Conservation (phyloP, 2,329 filamentous ascomycete species). For the Aspergillus jensenii region DNA sequence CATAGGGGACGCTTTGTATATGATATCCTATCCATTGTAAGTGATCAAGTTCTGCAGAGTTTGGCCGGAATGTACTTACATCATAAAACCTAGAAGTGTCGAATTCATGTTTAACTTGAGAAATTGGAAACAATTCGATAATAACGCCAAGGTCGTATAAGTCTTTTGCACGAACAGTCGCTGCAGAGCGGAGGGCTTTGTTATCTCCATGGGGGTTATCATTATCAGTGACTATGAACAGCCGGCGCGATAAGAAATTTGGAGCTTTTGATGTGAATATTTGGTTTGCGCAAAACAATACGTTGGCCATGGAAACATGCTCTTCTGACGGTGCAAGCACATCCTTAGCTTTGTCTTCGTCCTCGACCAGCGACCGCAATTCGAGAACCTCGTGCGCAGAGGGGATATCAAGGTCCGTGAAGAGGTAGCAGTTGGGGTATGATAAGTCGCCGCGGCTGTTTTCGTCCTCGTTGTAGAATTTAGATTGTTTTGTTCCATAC, state of each 20-base stretch:
- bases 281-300: conserved; percentile 93
- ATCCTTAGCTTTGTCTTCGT: conserved; percentile 68
- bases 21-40: conserved; percentile 67
- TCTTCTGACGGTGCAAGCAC: conserved; percentile 70
- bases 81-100: conserved; percentile 88
- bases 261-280: conserved; percentile 93
- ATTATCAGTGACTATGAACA: conserved; percentile 97
- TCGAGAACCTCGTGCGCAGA: conserved; percentile 82
- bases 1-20: conserved; percentile 72
- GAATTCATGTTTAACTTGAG: conserved; percentile 68
- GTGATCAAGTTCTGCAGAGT: conserved; percentile 1
- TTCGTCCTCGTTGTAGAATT: conserved; percentile 68
- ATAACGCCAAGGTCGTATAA: conserved; percentile 88
- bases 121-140: conserved; percentile 92
- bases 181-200: conserved; percentile 71
- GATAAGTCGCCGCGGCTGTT: conserved; percentile 57
- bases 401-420: conserved; percentile 84
- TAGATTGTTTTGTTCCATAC: conserved; percentile 84
- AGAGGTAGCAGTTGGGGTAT: conserved; percentile 90
- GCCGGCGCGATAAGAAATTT: conserved; percentile 85
- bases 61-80: conserved; percentile 49
- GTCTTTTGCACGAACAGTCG: conserved; percentile 87
- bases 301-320: conserved; percentile 76
- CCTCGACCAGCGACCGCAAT: conserved; percentile 73
- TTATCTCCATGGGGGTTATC: conserved; percentile 77